Conservation (phyloP, 2,329 filamentous ascomycete species). For the Colletotrichum camelliae region DNA sequence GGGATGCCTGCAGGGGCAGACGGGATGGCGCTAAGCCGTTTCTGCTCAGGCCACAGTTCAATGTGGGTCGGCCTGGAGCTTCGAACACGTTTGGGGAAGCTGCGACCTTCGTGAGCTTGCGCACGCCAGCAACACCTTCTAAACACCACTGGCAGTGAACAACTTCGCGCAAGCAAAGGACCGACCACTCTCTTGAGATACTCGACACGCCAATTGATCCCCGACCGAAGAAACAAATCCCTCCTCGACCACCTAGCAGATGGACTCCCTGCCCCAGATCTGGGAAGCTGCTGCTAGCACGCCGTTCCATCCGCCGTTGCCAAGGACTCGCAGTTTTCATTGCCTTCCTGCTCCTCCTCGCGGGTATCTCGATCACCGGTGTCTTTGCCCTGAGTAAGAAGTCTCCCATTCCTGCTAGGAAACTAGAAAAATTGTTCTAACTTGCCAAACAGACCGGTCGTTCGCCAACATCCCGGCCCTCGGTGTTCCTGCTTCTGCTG, state of each 20-base stretch:
- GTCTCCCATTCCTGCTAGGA: neutral
- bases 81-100: conserved; percentile 24
- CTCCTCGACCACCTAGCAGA: conserved; percentile 36
- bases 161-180: neutral
- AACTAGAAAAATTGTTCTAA: conserved; percentile 25
- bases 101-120: conserved; percentile 5
- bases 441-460: conserved; percentile 72
- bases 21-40: conserved; percentile 33
- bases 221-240: neutral
- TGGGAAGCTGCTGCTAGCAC: conserved; percentile 92
- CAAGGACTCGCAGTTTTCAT: conserved; percentile 86
- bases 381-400: conserved; percentile 84
- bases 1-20: conserved; percentile 32
- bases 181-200: neutral
- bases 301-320: conserved; percentile 79
- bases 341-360: conserved; percentile 75
- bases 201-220: neutral
- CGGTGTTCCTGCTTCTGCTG: conserved; percentile 85
- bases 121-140: neutral
- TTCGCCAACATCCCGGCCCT: conserved; percentile 77
- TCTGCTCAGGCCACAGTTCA: conserved; percentile 38
- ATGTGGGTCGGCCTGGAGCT: conserved; percentile 28
- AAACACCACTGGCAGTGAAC: neutral
- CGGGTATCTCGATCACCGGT: conserved; percentile 75
- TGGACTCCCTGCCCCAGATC: conserved; percentile 85